Evolutionary conservation across 331 rosid genomes (phyloP), one percentile per base, ranked within the genome.

Genomic region (Telfairia occidentalis): DNA sequence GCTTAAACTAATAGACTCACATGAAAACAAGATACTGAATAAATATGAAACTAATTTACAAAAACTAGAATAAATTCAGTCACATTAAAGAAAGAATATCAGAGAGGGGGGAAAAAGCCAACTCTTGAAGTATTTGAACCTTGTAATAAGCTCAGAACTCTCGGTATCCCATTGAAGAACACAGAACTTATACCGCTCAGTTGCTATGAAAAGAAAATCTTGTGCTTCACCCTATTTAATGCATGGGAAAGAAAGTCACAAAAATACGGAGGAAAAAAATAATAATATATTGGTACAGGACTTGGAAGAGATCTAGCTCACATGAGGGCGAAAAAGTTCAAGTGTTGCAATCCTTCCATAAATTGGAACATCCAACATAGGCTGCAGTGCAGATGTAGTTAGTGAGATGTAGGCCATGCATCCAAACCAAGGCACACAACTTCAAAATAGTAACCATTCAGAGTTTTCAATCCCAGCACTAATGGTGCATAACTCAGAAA

Each of bases 121-220:
- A 52, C 73, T 57, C 18, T 75, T 21, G 34, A 59, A 38, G 35
- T 46, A 28, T 72, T 77, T 49, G 70, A 82, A 95, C 99, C 96
- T 89, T 42, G 99, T 95, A 78, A 90, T 75, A 72, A 95, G 97
- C 86, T 95, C 97, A 48, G 92, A 86, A n/a, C 89, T 72, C 63
- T 90, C 97, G 0, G 89, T 79, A 82, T 95, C 96, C 99, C 99
- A 95, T 77, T 95, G 99, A 72, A 95, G 96, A 80, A 95, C 99
- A 72, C 99, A 95, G 78, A 95, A 95, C 80, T 95, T 95, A 84
- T 95, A 95, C 85, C 99, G 87, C 79, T 95, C 99, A 38, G 99
- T 95, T 26, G 99, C 96, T 82, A 95, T 87, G 78, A 95, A 95
- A 12, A 95, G 86, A 81, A 85, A 90, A 78, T 95, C 99, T 59